A percentile compares a stretch with the other conserved stretches of the same genome.
These are phyloP conservation scores for Pythium angustatum DNA, from an alignment of 352 stramenopile genomes.

Conservation along the genomic window DNA sequence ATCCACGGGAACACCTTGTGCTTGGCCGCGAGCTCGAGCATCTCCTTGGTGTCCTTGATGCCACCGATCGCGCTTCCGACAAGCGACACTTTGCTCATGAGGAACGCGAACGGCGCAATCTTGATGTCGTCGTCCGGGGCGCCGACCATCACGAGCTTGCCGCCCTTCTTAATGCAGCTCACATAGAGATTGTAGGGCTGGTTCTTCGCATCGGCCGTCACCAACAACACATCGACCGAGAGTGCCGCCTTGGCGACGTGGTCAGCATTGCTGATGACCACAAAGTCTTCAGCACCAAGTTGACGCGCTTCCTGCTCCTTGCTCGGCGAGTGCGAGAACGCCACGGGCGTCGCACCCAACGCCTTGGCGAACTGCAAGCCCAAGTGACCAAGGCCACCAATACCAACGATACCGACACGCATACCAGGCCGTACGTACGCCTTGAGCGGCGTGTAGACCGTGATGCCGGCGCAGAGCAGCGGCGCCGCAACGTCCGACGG, in stretches of 20 bases:
- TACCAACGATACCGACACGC: too few relatives aligned
- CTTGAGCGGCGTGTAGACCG: too few relatives aligned
- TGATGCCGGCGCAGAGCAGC: too few relatives aligned
- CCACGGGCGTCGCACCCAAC: conserved; percentile 45
- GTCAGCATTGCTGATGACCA: conserved; percentile 17
- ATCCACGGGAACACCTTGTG: background rate
- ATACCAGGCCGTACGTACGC: too few relatives aligned
- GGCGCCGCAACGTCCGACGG: too few relatives aligned
- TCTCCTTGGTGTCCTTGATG: conserved; percentile 3
- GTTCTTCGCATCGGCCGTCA: conserved; percentile 36
- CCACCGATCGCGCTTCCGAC: conserved; percentile 25
- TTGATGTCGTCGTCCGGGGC: conserved; percentile 17
- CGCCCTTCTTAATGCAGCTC: conserved; percentile 22
- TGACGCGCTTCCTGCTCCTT: conserved; percentile 25
- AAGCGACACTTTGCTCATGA: conserved; percentile 40
- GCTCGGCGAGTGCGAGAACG: conserved; percentile 37
- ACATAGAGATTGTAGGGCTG: conserved; percentile 31
- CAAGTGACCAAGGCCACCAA: too few relatives aligned
- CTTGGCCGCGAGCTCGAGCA: conserved; percentile 2
- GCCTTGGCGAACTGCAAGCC: too few relatives aligned
- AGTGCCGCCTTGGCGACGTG: conserved; percentile 16
- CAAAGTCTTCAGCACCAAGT: conserved; percentile 29
- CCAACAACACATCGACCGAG: conserved; percentile 31
- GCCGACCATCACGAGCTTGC: conserved; percentile 34
- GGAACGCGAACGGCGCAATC: conserved; percentile 23